Evolutionary conservation across 2,329 filamentous ascomycete genomes (phyloP).

Genomic region (Fonsecaea erecta): DNA sequence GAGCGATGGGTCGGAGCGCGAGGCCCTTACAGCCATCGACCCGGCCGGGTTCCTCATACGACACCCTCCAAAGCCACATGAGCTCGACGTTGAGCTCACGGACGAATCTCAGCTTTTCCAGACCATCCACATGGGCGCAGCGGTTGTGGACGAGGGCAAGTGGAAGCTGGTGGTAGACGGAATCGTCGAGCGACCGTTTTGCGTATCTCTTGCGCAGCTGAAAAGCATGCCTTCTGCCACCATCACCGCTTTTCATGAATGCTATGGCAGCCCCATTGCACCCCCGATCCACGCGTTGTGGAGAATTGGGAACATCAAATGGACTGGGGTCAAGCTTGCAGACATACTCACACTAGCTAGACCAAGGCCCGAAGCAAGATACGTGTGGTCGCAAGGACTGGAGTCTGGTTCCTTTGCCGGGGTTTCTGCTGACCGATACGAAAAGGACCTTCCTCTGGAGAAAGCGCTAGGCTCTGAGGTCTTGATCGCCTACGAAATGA

Average conservation of each 20-base stretch:
- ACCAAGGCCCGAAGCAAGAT: slow-evolving; percentile 23
- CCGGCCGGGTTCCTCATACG: slow-evolving; percentile 32
- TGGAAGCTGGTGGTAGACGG: slow-evolving; percentile 43
- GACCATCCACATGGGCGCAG: slow-evolving; percentile 45
- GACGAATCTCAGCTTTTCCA: slow-evolving; percentile 42
- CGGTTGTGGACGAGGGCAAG: slow-evolving; percentile 39
- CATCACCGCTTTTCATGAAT: slow-evolving; percentile 45
- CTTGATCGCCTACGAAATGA: slow-evolving; percentile 35
- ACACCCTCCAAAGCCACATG: slow-evolving; percentile 40
- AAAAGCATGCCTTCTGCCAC: slow-evolving; percentile 37
- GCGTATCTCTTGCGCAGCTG: slow-evolving; percentile 39
- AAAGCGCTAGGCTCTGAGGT: slow-evolving; percentile 31
- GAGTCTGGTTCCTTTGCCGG: slow-evolving; percentile 31
- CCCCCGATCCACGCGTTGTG: slow-evolving; percentile 40
- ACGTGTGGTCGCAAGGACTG: slow-evolving; percentile 34
- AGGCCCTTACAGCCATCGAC: slow-evolving; percentile 27
- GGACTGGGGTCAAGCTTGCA: slow-evolving; percentile 43
- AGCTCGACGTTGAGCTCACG: slow-evolving; percentile 39
- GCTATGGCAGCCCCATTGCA: slow-evolving; percentile 44
- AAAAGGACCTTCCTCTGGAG: slow-evolving; percentile 33
- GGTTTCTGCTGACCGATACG: slow-evolving; percentile 30
- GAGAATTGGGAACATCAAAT: slow-evolving; percentile 44
- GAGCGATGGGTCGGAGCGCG: slow-evolving; percentile 20
- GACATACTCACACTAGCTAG: slow-evolving; percentile 37
- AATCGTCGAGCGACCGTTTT: slow-evolving; percentile 40